Evolutionary conservation across 1,284 basidiomycete genomes (phyloP), one percentile per base, ranked within the genome.

Genomic region (Papiliotrema nemorosa): DNA sequence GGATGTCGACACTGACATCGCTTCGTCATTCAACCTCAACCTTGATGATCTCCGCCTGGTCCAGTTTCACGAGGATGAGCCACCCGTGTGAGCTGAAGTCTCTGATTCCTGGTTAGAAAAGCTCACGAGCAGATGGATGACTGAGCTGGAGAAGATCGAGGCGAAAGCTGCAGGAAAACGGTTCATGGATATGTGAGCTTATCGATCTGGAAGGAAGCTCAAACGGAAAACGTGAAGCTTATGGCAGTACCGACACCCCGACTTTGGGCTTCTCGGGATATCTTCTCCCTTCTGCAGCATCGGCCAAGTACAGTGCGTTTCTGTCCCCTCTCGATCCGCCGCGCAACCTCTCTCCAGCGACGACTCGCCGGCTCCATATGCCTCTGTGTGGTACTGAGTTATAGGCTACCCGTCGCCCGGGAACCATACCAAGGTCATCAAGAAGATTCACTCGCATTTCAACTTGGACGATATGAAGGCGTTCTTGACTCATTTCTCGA

Each of bases 151-250:
- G 62, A 93, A 90, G 88, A 87, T 92, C 56, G 76, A 83, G 64
- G 81, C 84, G 52, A 91, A 87, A 74, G 84, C 84, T 37, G 79
- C 63, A 18, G 77, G 76, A 1, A 60, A 57, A 39, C 63, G 81
- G 49, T 92, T 91, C 79, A 87, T 92, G 76, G 90, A 93, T 72
- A 81, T 93, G 89, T 92, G 72, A 73, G 78, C 62, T 51, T n/a
- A n/a, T n/a, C n/a, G n/a, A n/a, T n/a, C n/a, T n/a, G n/a, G n/a
- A n/a, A n/a, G n/a, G n/a, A n/a, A n/a, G n/a, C n/a, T n/a, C n/a
- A n/a, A n/a, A n/a, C n/a, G n/a, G n/a, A n/a, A n/a, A n/a, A n/a
- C n/a, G n/a, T n/a, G n/a, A 33, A 35, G 24, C 13, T 20, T 29
- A 33, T 34, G 21, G 39, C 65, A 91, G 88, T 44, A 90, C 89